These are phyloP conservation scores for Hevea brasiliensis DNA, from an alignment of 345 rosid genomes.

Conservation along the genomic window DNA sequence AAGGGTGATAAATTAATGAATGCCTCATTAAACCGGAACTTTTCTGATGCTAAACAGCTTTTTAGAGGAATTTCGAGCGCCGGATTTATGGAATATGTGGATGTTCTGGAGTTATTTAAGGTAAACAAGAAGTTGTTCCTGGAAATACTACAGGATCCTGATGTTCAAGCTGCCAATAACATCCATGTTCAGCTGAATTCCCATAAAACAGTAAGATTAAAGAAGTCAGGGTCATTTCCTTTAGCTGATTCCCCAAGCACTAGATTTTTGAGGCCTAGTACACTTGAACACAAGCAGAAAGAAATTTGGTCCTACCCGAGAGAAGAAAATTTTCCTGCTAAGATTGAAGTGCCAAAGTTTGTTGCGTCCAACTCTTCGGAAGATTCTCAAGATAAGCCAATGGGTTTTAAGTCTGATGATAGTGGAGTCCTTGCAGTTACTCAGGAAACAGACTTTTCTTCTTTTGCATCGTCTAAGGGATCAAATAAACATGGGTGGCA, in stretches of 20 bases:
- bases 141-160: conserved; percentile 48
- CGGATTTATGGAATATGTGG: conserved; percentile 54
- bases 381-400: conserved; percentile 13
- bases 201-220: conserved; percentile 32
- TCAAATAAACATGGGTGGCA: conserved; percentile 52
- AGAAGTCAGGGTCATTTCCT: conserved; percentile 87
- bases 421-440: conserved; percentile 1
- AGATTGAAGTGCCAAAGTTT: conserved; percentile 14
- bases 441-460: conserved; percentile 30
- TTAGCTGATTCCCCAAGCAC: conserved; percentile 33
- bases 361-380: conserved; percentile 14
- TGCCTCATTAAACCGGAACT: conserved; percentile 14
- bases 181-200: conserved; percentile 39
- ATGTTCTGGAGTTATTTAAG: conserved; percentile 58
- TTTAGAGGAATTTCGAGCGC: conserved; percentile 24
- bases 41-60: conserved; percentile 18
- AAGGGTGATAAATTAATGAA: conserved; percentile 7
- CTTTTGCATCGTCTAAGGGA: conserved; percentile 19
- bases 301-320: conserved; percentile 65
- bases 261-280: conserved; percentile 41
- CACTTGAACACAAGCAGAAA: conserved; percentile 64
- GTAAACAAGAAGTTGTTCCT: conserved; percentile 54
- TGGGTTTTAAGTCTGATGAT: conserved; percentile 9
- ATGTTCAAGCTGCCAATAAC: conserved; percentile 27
- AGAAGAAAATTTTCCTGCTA: conserved; percentile 23